Evolutionary conservation across 345 rosid species (phyloP).

Genomic region (thale cress (Arabidopsis thaliana)): TAIR10.1 NC_003070.9:4095001-4095500

Average conservation of each 20-base stretch:
- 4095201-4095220: too few species aligned
- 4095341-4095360: not conserved
- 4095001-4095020: conserved; percentile 21
- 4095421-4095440: conserved; percentile 9
- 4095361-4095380: conserved; percentile 3
- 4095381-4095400: conserved; percentile 12
- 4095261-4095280: too few species aligned
- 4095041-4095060: conserved; percentile 11
- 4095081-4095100: conserved; percentile 37
- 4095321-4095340: conserved; percentile 21
- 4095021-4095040: not conserved
- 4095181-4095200: not conserved
- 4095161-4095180: conserved; percentile 17
- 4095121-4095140: conserved; percentile 9
- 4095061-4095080: conserved; percentile 47
- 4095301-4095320: conserved; percentile 21
- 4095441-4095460: conserved; percentile 49
- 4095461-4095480: conserved; percentile 43
- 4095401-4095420: conserved; percentile 24
- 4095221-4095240: too few species aligned
- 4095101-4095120: conserved; percentile 20
- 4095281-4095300: not conserved
- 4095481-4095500: conserved; percentile 44
- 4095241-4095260: too few species aligned
- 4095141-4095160: conserved; percentile 15